Evolutionary conservation across 345 rosid genomes (phyloP).

Genomic region (Balakata baccata): DNA sequence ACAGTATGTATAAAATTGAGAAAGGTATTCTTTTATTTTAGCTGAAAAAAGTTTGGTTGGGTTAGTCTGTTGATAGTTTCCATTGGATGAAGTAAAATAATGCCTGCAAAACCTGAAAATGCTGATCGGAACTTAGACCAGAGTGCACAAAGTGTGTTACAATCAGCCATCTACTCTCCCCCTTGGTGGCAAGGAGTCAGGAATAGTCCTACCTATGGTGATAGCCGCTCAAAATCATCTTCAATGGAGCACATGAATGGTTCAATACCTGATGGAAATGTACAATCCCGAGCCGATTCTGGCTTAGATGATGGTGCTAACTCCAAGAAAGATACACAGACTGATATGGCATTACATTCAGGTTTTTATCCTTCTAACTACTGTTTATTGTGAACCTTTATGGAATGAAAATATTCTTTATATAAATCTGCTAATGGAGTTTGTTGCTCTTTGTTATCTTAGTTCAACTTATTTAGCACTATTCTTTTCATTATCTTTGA

Average conservation of each 20-base stretch:
- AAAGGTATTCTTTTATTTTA: neutral
- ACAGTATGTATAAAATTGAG: neutral
- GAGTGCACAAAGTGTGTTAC: constrained; percentile 28
- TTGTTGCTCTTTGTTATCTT: neutral
- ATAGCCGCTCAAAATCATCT: constrained; percentile 28
- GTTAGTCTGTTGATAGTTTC: constrained; percentile 16
- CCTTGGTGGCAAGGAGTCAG: constrained; percentile 57
- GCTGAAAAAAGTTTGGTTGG: neutral
- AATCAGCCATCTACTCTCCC: constrained; percentile 32
- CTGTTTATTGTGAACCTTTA: neutral
- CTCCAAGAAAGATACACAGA: constrained; percentile 7
- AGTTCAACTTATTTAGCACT: neutral
- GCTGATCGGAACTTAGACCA: constrained; percentile 30
- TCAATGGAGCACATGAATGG: constrained; percentile 25
- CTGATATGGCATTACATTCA: constrained; percentile 16
- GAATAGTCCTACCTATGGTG: constrained; percentile 24
- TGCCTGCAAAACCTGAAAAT: constrained; percentile 44
- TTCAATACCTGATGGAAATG: constrained; percentile 24
- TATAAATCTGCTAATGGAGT: neutral
- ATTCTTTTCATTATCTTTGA: neutral
- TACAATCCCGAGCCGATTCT: constrained; percentile 24
- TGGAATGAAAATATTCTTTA: neutral
- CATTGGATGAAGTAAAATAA: constrained; percentile 28
- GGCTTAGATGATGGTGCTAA: constrained; percentile 28
- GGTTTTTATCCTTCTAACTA: constrained; percentile 8